phyloP scores from a whole-genome alignment of 2,329 filamentous ascomycete genomes.

The Fusarium sp. region DNA sequence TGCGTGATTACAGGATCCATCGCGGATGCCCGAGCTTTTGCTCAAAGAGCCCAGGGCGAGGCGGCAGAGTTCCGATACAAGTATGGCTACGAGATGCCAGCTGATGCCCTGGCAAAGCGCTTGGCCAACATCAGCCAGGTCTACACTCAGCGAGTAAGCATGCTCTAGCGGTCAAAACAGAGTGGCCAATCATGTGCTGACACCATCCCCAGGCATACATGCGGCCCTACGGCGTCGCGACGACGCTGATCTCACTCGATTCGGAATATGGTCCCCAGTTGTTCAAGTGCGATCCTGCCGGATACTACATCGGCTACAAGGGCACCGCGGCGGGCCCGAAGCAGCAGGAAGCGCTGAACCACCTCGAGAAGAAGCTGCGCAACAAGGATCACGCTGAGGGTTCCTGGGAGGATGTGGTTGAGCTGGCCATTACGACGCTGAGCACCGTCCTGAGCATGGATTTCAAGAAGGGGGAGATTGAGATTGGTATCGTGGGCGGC shows the following conservation, averaged over 20 bases:
- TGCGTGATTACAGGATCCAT: conserved; percentile 99
- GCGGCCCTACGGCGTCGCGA: conserved; percentile 95
- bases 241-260: conserved; percentile 94
- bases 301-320: conserved; percentile 99
- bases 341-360: conserved; percentile 98
- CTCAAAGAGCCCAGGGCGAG: conserved; percentile 92
- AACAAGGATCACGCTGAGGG: conserved; percentile 97
- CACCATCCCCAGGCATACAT: conserved; percentile 79
- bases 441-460: conserved; percentile 98
- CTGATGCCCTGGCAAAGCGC: conserved; percentile 94
- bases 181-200: conserved; percentile 40
- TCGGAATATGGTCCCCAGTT: conserved; percentile 92
- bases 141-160: conserved; percentile 90
- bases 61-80: conserved; percentile 99
- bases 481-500: conserved; percentile 96
- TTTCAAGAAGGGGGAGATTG: conserved; percentile 99
- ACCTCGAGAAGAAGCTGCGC: conserved; percentile 99
- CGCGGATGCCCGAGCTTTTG: conserved; percentile 93
- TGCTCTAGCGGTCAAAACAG: conserved; percentile 23
- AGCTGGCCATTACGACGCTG: conserved; percentile 93
- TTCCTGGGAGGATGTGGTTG: conserved; percentile 96
- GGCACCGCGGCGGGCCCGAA: conserved; percentile 97
- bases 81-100: conserved; percentile 99
- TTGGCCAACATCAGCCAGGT: conserved; percentile 99
- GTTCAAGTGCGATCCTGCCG: conserved; percentile 98